These are phyloP conservation scores for Rhamnella rubrinervis DNA, from an alignment of 331 rosid species.

Conservation along the genomic window DNA sequence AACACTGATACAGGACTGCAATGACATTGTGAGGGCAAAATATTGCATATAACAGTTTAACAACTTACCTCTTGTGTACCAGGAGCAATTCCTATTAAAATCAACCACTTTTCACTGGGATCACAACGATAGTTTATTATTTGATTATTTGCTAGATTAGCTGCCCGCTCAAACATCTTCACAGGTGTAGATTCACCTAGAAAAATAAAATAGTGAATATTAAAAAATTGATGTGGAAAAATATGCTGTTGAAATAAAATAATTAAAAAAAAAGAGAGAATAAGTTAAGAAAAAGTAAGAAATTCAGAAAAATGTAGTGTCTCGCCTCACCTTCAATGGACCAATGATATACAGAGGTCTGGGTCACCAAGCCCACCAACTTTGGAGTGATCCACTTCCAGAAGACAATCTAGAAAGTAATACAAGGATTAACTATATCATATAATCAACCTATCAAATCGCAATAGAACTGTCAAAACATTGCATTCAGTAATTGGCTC, in stretches of 20 bases:
- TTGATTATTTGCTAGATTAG: slow-evolving; percentile 38
- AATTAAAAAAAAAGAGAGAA: background rate
- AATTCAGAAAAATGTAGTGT: background rate
- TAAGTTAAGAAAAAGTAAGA: background rate
- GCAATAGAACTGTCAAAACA: background rate
- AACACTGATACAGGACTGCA: background rate
- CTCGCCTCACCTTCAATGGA: slow-evolving; percentile 24
- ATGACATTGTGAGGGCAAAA: background rate
- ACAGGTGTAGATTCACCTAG: slow-evolving; percentile 36
- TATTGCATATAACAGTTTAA: background rate
- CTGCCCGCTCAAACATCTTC: slow-evolving; percentile 37
- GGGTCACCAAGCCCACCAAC: slow-evolving; percentile 33
- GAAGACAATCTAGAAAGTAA: slow-evolving; percentile 29
- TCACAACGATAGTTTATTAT: slow-evolving; percentile 41
- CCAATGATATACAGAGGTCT: slow-evolving; percentile 42
- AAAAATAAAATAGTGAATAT: background rate
- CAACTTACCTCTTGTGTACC: slow-evolving; percentile 37
- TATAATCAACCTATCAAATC: background rate
- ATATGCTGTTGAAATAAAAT: background rate
- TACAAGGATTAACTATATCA: background rate
- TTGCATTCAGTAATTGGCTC: background rate
- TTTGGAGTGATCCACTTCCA: slow-evolving; percentile 45
- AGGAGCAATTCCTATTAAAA: slow-evolving; percentile 36
- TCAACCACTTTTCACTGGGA: slow-evolving; percentile 41
- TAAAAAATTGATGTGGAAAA: background rate